These are phyloP conservation scores for Apiotrichum akiyoshidainum DNA, from an alignment of 1,284 basidiomycete genomes.

Conservation along the genomic window DNA sequence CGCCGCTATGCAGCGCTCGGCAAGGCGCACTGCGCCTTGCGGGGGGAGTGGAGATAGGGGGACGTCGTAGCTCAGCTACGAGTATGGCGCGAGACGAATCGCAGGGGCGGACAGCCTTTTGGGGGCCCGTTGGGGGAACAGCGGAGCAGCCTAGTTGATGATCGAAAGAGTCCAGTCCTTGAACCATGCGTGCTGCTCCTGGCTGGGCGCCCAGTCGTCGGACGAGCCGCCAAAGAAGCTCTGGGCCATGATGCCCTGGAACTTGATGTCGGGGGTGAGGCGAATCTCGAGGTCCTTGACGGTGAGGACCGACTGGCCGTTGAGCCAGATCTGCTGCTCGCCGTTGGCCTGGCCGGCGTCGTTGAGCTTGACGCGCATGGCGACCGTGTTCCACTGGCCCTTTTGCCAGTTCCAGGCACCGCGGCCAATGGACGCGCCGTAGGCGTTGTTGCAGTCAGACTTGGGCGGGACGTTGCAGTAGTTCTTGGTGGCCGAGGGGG, in stretches of 20 bases:
- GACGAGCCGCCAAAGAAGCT: slow-evolving; percentile 61
- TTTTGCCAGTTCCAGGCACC: slow-evolving; percentile 60
- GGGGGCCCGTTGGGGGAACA: too few relatives aligned
- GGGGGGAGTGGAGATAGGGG: not conserved
- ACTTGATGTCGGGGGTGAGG: slow-evolving; percentile 52
- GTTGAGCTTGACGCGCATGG: slow-evolving; percentile 65
- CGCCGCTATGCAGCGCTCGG: not conserved
- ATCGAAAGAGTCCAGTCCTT: slow-evolving; percentile 65
- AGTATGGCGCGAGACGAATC: not conserved
- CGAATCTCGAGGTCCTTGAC: slow-evolving; percentile 57
- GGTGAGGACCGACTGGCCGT: slow-evolving; percentile 60
- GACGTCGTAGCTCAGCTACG: not conserved
- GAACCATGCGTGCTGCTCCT: slow-evolving; percentile 60
- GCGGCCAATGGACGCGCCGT: slow-evolving; percentile 59
- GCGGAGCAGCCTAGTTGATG: slow-evolving; percentile 47
- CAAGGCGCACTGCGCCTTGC: slow-evolving; percentile 5
- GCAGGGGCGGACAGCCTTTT: too few relatives aligned
- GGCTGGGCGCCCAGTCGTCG: slow-evolving; percentile 56
- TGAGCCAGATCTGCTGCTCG: slow-evolving; percentile 57
- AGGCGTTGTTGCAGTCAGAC: slow-evolving; percentile 37
- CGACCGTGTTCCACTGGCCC: slow-evolving; percentile 59
- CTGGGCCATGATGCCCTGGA: slow-evolving; percentile 64
- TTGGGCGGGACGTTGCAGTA: slow-evolving; percentile 35
- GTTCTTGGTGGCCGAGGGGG: slow-evolving; percentile 3
- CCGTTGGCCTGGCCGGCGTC: slow-evolving; percentile 55